A percentile compares a stretch with the other conserved stretches of the same genome.
These are phyloP conservation scores for Aureobasidium sp. DNA, from an alignment of 2,329 filamentous ascomycete genomes.

Conservation along the genomic window DNA sequence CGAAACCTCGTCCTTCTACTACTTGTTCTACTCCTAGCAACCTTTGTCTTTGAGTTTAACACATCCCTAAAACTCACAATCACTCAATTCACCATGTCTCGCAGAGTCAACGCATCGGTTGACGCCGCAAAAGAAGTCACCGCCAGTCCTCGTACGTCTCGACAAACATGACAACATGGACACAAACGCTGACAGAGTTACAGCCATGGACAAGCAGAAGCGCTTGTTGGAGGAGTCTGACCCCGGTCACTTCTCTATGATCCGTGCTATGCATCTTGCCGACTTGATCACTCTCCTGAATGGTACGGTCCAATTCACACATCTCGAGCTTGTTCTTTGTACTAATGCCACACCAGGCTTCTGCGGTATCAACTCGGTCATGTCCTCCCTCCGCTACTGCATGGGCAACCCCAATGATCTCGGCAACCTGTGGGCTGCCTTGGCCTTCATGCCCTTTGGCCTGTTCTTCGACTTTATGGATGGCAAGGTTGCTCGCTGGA, in stretches of 20 bases:
- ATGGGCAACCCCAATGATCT: slow-evolving; percentile 55
- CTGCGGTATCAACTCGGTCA: slow-evolving; percentile 89
- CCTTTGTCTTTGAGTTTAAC: not conserved
- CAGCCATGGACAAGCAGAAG: slow-evolving; percentile 68
- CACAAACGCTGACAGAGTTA: slow-evolving; percentile 14
- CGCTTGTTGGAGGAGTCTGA: slow-evolving; percentile 57
- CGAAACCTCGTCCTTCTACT: not conserved
- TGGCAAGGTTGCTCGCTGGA: slow-evolving; percentile 91
- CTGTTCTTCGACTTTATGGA: slow-evolving; percentile 98
- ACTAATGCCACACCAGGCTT: slow-evolving; percentile 46
- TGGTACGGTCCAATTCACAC: slow-evolving; percentile 33
- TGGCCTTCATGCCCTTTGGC: slow-evolving; percentile 82
- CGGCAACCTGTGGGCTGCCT: slow-evolving; percentile 68
- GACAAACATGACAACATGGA: not conserved
- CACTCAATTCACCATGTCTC: slow-evolving; percentile 46
- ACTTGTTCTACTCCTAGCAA: not conserved
- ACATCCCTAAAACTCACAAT: not conserved
- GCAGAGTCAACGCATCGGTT: slow-evolving; percentile 48
- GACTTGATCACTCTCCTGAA: slow-evolving; percentile 79
- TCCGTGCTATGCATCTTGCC: slow-evolving; percentile 62
- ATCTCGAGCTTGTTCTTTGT: not conserved
- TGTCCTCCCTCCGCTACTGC: slow-evolving; percentile 90
- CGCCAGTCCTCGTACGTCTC: not conserved
- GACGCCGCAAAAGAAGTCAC: slow-evolving; percentile 39
- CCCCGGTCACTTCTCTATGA: slow-evolving; percentile 60